Percentiles rank a stretch among this genome's conserved stretches.
Evolutionary conservation across 208 protist genomes (phyloP).

Genomic region (Leishmania guyanensis): DNA sequence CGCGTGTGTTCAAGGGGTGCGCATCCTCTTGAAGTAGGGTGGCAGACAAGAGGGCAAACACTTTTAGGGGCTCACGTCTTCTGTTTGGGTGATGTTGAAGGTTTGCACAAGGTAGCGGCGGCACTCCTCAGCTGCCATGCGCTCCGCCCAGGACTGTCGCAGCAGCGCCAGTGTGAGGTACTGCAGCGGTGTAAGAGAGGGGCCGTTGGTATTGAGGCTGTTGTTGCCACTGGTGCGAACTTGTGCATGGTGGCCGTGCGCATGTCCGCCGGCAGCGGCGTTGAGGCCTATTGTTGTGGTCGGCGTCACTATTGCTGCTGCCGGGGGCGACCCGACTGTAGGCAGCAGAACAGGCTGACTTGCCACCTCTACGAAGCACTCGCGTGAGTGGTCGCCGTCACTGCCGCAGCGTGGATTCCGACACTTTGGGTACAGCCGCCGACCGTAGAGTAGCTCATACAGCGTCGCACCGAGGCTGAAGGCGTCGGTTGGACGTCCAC

Average conservation of each 20-base stretch:
- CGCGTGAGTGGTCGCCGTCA: conserved; percentile 71
- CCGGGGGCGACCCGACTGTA: conserved; percentile 5
- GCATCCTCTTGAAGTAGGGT: neutral
- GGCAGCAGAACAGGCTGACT: conserved; percentile 45
- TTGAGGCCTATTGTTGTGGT: neutral
- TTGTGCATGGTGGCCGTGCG: neutral
- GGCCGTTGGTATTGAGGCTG: neutral
- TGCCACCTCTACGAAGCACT: conserved; percentile 74
- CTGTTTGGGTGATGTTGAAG: conserved; percentile 44
- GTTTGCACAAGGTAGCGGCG: conserved; percentile 41
- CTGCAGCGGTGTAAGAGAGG: conserved; percentile 38
- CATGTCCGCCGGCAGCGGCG: neutral
- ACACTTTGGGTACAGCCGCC: conserved; percentile 75
- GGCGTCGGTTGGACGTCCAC: conserved; percentile 73
- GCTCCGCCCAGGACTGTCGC: conserved; percentile 31
- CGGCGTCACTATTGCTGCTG: neutral
- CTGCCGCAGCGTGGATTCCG: conserved; percentile 33
- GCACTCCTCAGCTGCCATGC: conserved; percentile 73
- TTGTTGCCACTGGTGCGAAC: neutral
- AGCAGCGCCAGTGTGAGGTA: conserved; percentile 56
- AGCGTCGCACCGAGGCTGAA: conserved; percentile 81
- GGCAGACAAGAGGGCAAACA: neutral
- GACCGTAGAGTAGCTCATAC: conserved; percentile 74
- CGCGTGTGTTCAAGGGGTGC: neutral
- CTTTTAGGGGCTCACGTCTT: neutral